These are phyloP conservation scores for Ajuga reptans DNA, from an alignment of 305 asterid species.

Conservation along the genomic window DNA sequence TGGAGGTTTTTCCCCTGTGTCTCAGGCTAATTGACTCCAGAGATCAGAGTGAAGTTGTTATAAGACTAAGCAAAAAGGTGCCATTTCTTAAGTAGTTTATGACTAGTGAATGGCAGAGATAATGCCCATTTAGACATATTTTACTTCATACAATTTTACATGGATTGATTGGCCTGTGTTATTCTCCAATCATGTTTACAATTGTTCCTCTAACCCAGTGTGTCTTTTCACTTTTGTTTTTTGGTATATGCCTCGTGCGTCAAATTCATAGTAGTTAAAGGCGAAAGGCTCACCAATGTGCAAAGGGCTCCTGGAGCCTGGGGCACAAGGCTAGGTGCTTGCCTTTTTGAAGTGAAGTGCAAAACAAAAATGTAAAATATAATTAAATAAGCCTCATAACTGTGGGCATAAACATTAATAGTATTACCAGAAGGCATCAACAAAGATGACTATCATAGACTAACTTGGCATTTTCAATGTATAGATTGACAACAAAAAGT, in stretches of 20 bases:
- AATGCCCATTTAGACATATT: not conserved
- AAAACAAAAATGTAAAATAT: too few species aligned
- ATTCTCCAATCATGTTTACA: not conserved
- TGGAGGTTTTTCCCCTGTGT: constrained; percentile 79
- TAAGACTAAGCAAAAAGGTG: constrained; percentile 77
- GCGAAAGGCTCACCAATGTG: too few species aligned
- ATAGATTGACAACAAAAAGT: too few species aligned
- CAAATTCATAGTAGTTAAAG: too few species aligned
- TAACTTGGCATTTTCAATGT: too few species aligned
- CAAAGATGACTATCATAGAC: too few species aligned
- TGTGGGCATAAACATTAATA: too few species aligned
- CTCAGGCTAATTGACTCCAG: constrained; percentile 61
- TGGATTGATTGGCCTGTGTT: not conserved
- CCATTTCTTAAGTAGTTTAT: not conserved
- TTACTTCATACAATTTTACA: not conserved
- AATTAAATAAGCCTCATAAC: too few species aligned
- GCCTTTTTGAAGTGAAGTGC: too few species aligned
- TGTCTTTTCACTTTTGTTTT: not conserved
- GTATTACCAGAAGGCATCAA: too few species aligned
- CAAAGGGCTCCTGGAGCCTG: too few species aligned
- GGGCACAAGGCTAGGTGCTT: too few species aligned
- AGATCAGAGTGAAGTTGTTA: constrained; percentile 47
- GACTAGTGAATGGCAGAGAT: not conserved
- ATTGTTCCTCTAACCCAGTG: not conserved
- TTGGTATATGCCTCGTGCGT: not conserved